These are phyloP conservation scores for Vararia minispora DNA, from an alignment of 768 basidiomycete genomes.

Conservation along the genomic window DNA sequence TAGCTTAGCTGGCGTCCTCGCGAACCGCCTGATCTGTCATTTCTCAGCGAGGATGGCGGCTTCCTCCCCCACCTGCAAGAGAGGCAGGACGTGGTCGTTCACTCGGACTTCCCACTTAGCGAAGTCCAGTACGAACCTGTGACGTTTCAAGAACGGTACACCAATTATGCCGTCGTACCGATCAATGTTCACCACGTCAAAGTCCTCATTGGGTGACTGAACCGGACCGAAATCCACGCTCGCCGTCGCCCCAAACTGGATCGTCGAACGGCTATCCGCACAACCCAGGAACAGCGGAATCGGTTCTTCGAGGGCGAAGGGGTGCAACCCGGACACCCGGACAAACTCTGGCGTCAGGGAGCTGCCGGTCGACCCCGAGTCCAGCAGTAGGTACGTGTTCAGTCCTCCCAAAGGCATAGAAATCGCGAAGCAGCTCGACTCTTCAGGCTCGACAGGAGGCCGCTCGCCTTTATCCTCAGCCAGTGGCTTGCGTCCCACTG, in stretches of 20 bases:
- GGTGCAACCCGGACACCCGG: no score
- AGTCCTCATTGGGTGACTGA: slow-evolving; percentile 22
- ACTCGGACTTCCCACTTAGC: background rate
- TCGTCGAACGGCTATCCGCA: slow-evolving; percentile 27
- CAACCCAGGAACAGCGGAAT: slow-evolving; percentile 28
- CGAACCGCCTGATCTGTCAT: no score
- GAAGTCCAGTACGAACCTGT: slow-evolving; percentile 2
- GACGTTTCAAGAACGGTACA: slow-evolving; percentile 22
- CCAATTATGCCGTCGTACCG: slow-evolving; percentile 22
- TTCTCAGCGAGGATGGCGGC: no score
- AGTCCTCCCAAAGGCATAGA: no score
- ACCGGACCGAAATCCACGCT: slow-evolving; percentile 19
- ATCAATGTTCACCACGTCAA: slow-evolving; percentile 20
- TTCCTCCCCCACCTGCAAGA: slow-evolving; percentile 15
- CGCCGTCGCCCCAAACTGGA: slow-evolving; percentile 21
- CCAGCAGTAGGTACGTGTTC: no score
- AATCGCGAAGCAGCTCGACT: no score
- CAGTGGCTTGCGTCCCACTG: no score
- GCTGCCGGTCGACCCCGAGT: no score
- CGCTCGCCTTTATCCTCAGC: no score
- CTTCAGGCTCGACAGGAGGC: no score
- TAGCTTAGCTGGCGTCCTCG: no score
- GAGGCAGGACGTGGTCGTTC: background rate
- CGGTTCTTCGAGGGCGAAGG: slow-evolving; percentile 20
- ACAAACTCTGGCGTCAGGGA: no score